A percentile compares a stretch with the other conserved stretches of the same genome.
phyloP scores from a whole-genome alignment of 2,329 filamentous ascomycete species.

The Epichloe sylvatica region DNA sequence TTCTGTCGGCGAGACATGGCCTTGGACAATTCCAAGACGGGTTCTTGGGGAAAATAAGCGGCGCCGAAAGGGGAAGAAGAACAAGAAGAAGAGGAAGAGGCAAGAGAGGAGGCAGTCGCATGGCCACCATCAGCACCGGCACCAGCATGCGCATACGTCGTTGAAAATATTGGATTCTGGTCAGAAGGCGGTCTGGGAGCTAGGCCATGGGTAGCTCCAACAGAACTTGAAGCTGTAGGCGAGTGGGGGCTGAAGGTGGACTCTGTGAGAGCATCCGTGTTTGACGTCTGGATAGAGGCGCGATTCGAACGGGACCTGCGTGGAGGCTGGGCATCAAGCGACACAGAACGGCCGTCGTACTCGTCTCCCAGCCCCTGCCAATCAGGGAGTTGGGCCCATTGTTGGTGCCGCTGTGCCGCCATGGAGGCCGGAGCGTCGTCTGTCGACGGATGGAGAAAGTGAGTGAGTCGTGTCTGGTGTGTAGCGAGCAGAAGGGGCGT shows the following conservation, averaged over 20 bases:
- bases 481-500: neutral
- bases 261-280: constrained; percentile 41
- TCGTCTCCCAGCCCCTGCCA: constrained; percentile 12
- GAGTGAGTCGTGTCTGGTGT: neutral
- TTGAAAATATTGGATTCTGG: constrained; percentile 24
- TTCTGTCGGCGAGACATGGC: constrained; percentile 5
- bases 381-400: constrained; percentile 39
- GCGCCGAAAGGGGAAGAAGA: neutral
- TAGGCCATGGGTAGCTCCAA: constrained; percentile 33
- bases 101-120: no score
- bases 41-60: constrained; percentile 16
- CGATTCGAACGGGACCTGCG: constrained; percentile 35
- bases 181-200: constrained; percentile 47
- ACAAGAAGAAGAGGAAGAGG: neutral
- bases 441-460: neutral
- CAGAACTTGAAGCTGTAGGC: constrained; percentile 37
- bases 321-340: constrained; percentile 24
- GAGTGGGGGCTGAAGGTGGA: constrained; percentile 46
- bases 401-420: constrained; percentile 29
- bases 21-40: constrained; percentile 19
- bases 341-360: constrained; percentile 7
- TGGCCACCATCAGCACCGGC: neutral
- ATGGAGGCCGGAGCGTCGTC: neutral
- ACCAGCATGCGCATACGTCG: constrained; percentile 12
- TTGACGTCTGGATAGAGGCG: constrained; percentile 40